Percentiles rank a stretch among this genome's conserved stretches.
These are phyloP conservation scores for Saccharomycopsis hybrid DNA, from an alignment of 1,139 yeast genomes.

Conservation along the genomic window DNA sequence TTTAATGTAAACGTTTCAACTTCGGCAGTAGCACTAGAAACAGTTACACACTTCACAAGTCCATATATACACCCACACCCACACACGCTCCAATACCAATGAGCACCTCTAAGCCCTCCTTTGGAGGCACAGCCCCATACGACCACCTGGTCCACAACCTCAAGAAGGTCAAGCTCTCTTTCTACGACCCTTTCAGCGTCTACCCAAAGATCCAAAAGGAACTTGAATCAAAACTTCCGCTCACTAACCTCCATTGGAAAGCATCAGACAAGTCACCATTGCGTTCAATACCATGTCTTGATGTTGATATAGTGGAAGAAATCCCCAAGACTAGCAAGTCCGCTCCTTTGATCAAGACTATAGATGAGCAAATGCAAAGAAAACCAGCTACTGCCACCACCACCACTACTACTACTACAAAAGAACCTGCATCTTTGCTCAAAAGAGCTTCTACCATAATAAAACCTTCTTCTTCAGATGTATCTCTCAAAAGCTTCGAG, in stretches of 20 bases:
- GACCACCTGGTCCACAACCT: background rate
- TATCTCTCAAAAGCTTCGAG: too few species aligned
- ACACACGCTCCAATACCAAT: too few species aligned
- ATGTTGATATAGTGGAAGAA: constrained; percentile 58
- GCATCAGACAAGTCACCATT: constrained; percentile 47
- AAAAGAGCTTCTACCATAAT: constrained; percentile 11
- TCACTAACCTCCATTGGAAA: constrained; percentile 79
- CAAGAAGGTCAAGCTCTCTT: constrained; percentile 46
- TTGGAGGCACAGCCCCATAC: too few species aligned
- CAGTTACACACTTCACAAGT: too few species aligned
- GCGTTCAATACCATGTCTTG: constrained; percentile 61
- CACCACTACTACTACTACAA: background rate
- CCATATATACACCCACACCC: too few species aligned
- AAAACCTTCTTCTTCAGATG: background rate
- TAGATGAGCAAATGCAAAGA: constrained; percentile 19
- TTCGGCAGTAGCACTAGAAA: too few species aligned
- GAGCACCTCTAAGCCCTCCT: too few species aligned
- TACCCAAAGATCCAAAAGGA: constrained; percentile 49
- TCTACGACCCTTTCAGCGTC: constrained; percentile 79
- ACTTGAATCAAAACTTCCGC: constrained; percentile 49
- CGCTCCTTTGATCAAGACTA: constrained; percentile 13
- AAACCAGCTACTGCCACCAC: background rate
- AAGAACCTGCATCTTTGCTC: constrained; percentile 1
- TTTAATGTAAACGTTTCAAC: too few species aligned
- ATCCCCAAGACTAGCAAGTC: constrained; percentile 34